Evolutionary conservation across 2,329 filamentous ascomycete genomes (phyloP), one percentile per base, ranked within the genome.

Genomic region (Rutstroemia sydowiana): DNA sequence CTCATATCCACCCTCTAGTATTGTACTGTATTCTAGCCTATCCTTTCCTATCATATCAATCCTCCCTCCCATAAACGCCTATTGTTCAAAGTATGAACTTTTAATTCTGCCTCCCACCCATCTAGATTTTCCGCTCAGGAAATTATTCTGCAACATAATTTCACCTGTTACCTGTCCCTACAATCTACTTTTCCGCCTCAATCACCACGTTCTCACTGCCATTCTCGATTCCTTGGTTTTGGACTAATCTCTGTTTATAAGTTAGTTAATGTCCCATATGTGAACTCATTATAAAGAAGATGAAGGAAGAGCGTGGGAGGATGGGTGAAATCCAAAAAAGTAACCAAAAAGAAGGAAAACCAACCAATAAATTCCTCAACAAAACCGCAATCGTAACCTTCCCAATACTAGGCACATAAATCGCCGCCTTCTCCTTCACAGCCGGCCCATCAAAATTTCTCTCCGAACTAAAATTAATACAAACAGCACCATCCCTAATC

Each of bases 371-470:
- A 66, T 98, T 98, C 52, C 93, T 78, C 64, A 97, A 73, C 53
- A 98, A 72, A 31, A 96, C 84, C 14, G 92, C 88, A 67, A 97
- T 97, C 0, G 93, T 98, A 44, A 97, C 92, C 74, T 97, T 98
- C 62, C 93, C 93, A 60, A 96, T 95, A 0, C 92, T 93, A 1
- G 93, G 93, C 16, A 97, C 91, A 63, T 96, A 98, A 63, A 98
- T 95, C 5, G 89, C 90, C 2, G 93, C 93, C 74, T 91, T 95
- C 68, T 96, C 87, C 73, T 95, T 97, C 60, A 97, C 83, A 44
- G 87, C 87, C 0, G 86, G 83, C 1, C 77, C 78, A 55, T 85
- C 84, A 70, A 97, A 97, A 72, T 98, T 97, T 74, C 91, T 88
- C 70, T 87, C 89, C 47, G 88, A 95, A 7, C 90, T 95, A 69